Conservation (phyloP, 306 rosid genomes). For the Sophora flavescens region DNA sequence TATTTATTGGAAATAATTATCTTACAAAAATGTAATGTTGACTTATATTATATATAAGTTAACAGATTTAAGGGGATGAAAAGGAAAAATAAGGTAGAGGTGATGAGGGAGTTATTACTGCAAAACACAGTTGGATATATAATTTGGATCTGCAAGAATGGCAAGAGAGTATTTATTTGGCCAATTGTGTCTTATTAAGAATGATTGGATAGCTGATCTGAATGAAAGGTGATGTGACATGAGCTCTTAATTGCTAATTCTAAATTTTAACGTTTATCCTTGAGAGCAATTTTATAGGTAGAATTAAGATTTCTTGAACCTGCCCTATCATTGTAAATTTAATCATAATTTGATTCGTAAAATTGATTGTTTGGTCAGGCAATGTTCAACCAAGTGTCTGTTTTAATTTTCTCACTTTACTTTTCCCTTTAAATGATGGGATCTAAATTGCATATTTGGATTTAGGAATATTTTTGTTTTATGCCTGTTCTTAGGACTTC, state of each 20-base stretch:
- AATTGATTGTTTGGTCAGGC: conserved; percentile 30
- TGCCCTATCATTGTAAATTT: conserved; percentile 11
- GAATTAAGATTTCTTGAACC: conserved; percentile 19
- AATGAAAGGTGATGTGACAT: background rate
- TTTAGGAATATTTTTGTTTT: background rate
- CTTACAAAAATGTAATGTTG: background rate
- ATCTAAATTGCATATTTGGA: background rate
- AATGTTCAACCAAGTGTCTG: background rate
- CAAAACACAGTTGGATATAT: conserved; percentile 3
- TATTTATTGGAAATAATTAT: conserved; percentile 35
- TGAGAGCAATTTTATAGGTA: conserved; percentile 28
- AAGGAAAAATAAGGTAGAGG: conserved; percentile 15
- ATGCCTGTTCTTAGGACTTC: conserved; percentile 10
- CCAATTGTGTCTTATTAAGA: conserved; percentile 5
- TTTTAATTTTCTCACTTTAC: conserved; percentile 8
- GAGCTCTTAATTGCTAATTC: background rate
- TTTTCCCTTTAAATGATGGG: conserved; percentile 8
- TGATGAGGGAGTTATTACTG: background rate
- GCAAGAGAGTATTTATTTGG: background rate
- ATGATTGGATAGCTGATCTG: conserved; percentile 5
- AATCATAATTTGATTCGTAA: background rate
- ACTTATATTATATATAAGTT: background rate
- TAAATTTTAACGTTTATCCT: conserved; percentile 1
- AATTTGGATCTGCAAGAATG: conserved; percentile 13
- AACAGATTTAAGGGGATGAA: conserved; percentile 7